Percentiles rank a stretch among this genome's conserved stretches.
These are phyloP conservation scores for Boletus hoseneyae DNA, from an alignment of 1,284 basidiomycete genomes.

Conservation along the genomic window DNA sequence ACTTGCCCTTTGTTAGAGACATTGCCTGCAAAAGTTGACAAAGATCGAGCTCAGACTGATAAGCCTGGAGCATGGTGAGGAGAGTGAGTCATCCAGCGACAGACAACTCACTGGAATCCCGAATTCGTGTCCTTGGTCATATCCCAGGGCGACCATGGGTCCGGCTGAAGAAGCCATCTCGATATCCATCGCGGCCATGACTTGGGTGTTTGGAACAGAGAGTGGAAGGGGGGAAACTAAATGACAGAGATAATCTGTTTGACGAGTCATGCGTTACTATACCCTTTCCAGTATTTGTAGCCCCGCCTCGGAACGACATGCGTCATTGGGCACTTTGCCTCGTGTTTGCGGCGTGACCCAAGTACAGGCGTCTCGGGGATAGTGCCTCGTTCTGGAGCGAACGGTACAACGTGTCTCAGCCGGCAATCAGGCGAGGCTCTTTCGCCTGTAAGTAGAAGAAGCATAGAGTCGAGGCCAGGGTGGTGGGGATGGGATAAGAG, in stretches of 20 bases:
- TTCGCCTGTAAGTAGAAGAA: background rate
- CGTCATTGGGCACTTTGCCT: conserved; percentile 27
- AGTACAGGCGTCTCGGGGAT: conserved; percentile 4
- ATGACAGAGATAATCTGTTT: conserved; percentile 19
- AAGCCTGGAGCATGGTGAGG: conserved; percentile 17
- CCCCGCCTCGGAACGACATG: conserved; percentile 22
- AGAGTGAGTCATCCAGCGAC: background rate
- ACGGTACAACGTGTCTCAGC: conserved; percentile 16
- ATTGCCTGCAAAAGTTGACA: conserved; percentile 49
- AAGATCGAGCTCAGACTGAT: conserved; percentile 40
- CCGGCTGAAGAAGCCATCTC: conserved; percentile 32
- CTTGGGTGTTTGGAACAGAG: background rate
- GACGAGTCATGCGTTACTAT: background rate
- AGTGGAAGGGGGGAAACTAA: background rate
- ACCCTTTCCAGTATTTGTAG: conserved; percentile 27
- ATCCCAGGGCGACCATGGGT: conserved; percentile 26
- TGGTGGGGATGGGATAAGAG: background rate
- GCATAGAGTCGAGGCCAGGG: conserved; percentile 1
- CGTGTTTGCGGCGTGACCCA: conserved; percentile 24
- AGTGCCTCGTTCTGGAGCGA: conserved; percentile 10
- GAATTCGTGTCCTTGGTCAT: conserved; percentile 18
- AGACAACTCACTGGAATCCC: conserved; percentile 22
- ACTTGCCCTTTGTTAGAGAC: conserved; percentile 37
- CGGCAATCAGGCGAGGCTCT: conserved; percentile 1
- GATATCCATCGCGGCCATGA: conserved; percentile 28